Base-by-base conservation (phyloP, 1,284 basidiomycete species). In the Rhizopogon hawkerae region DNA sequence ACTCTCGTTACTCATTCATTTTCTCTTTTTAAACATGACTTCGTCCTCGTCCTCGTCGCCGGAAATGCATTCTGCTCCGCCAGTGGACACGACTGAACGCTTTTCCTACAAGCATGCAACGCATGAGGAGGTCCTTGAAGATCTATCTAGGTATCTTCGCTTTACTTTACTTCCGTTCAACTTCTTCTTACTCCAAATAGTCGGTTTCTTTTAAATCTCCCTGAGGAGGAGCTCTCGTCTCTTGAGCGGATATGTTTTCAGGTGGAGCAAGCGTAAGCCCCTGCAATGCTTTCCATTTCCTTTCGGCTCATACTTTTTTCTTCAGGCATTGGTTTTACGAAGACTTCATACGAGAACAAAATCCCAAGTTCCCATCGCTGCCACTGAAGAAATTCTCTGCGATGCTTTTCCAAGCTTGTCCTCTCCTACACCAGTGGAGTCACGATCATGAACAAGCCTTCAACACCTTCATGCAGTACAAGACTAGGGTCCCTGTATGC, bases 301-400 rank as follows among this genome's bases (percentile, higher is more conserved):
- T 47, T 10, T 34, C 24, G 46, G 46, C 50, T 53, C 34, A 57
- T 53, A 37, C 9, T 49, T 41, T 60, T 46, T 31, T 49, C 7
- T 50, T 24, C 63, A 96, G 93, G 14, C 95, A 99, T 68, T 99
- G 96, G 96, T 99, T 93, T 69, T 99, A 99, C 65, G 95, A 98
- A 72, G 96, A 99, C 69, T 98, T 97, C 60, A 83, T 98, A 54
- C 87, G 95, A 38, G 90, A 92, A 64, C 77, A 88, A 64, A 92
- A 96, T 58, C 85, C 88, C 1, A 79, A 83, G 49, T 81, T 98
- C 34, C 94, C 93, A 0, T 89, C 92, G 1, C 75, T 92, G 53
- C 80, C 83, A 18, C 81, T 98, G 58, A 93, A 95, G 72, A 85
- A 84, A 58, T 99, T 99, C 70, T 95, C 92, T n/a, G 85, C 88